phyloP scores from a whole-genome alignment of 257 asterid genomes.

The Lavandula angustifolia region DNA sequence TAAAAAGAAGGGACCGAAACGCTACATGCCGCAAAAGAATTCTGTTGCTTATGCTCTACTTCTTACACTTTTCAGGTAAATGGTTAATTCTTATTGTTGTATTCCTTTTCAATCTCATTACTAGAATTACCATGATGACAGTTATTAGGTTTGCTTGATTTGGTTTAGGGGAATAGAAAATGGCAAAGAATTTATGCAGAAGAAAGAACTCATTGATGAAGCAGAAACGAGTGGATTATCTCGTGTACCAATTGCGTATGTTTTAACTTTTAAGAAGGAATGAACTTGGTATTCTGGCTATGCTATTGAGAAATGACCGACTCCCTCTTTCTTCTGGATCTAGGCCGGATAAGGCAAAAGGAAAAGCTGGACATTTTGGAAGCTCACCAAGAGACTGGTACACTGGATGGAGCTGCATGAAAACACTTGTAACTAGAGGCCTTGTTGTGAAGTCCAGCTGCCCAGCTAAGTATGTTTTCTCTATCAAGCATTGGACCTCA shows the following conservation, averaged over 20 bases:
- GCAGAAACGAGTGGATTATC: constrained; percentile 96
- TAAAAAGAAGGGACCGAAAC: constrained; percentile 54
- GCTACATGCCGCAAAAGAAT: constrained; percentile 90
- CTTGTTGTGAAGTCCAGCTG: constrained; percentile 92
- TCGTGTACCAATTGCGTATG: constrained; percentile 70
- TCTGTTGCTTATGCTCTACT: constrained; percentile 90
- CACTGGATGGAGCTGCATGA: constrained; percentile 97
- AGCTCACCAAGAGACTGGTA: constrained; percentile 91
- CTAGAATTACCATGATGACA: neutral
- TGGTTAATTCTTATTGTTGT: neutral
- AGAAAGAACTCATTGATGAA: constrained; percentile 82
- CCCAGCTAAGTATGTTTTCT: constrained; percentile 84
- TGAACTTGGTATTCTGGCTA: constrained; percentile 19
- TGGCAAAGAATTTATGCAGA: constrained; percentile 75
- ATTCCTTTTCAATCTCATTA: neutral
- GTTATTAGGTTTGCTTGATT: constrained; percentile 8
- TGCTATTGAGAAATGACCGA: constrained; percentile 22
- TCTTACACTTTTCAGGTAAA: constrained; percentile 80
- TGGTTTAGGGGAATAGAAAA: constrained; percentile 56
- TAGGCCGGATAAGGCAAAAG: constrained; percentile 88
- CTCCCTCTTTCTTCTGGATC: constrained; percentile 22
- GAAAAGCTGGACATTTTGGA: constrained; percentile 75
- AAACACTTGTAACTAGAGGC: constrained; percentile 69
- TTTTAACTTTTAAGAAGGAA: constrained; percentile 17
- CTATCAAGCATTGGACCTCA: constrained; percentile 24